A percentile compares a stretch with the other conserved stretches of the same genome.
phyloP scores from a whole-genome alignment of 169 alveolate species.

The Plasmodium reichenowi region DNA sequence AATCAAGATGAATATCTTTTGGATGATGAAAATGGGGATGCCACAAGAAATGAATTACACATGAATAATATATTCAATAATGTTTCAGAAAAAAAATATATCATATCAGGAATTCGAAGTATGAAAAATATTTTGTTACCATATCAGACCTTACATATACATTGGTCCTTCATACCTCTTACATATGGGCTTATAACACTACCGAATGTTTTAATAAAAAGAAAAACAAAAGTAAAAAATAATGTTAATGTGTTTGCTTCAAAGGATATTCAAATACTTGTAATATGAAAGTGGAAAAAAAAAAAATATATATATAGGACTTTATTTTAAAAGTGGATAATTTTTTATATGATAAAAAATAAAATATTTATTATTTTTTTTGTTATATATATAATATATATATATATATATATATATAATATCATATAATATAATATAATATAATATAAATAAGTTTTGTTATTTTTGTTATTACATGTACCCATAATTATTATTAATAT shows the following conservation, averaged over 20 bases:
- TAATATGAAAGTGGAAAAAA: conserved; percentile 4
- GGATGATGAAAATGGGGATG: conserved; percentile 8
- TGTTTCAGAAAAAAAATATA: conserved; percentile 18
- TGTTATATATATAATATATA: too few relatives aligned
- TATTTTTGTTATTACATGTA: too few relatives aligned
- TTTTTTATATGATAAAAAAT: too few relatives aligned
- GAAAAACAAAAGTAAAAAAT: conserved; percentile 65
- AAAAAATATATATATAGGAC: too few relatives aligned
- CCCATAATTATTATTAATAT: too few relatives aligned
- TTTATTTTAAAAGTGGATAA: too few relatives aligned
- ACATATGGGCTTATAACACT: conserved; percentile 40
- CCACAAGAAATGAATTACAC: too few relatives aligned
- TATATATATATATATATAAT: too few relatives aligned
- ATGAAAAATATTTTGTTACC: conserved; percentile 72
- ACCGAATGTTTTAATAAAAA: conserved; percentile 49
- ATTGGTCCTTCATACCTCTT: conserved; percentile 54
- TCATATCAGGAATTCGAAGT: conserved; percentile 37
- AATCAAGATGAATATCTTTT: conserved; percentile 24
- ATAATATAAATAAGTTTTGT: too few relatives aligned
- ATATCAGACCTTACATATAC: conserved; percentile 43
- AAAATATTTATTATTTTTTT: too few relatives aligned
- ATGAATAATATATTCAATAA: too few relatives aligned
- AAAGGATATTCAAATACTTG: conserved; percentile 36
- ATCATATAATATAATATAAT: too few relatives aligned
- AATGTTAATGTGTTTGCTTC: conserved; percentile 65